These are phyloP conservation scores for Apiospora kogelbergensis DNA, from an alignment of 2,329 filamentous ascomycete genomes.

Conservation along the genomic window DNA sequence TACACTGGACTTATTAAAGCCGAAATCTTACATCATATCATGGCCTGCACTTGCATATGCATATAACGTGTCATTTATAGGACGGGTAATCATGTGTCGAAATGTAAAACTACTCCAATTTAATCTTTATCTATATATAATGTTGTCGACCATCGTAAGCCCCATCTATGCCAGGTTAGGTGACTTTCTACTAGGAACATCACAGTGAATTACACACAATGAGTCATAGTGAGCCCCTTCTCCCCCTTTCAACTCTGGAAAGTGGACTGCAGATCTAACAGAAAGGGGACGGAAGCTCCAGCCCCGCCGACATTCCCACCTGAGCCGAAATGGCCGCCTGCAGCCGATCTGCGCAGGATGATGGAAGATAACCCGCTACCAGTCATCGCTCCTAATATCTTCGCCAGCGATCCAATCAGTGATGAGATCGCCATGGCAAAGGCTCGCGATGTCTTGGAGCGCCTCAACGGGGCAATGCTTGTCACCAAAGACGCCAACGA, in stretches of 20 bases:
- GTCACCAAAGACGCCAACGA: conserved; percentile 18
- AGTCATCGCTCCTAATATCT: conserved; percentile 12
- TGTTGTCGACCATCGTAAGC: no score
- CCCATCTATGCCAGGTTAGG: neutral
- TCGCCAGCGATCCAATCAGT: conserved; percentile 10
- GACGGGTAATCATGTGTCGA: no score
- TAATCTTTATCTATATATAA: no score
- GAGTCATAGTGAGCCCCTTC: neutral
- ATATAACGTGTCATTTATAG: no score
- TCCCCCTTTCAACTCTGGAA: neutral
- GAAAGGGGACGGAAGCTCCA: neutral
- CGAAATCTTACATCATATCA: no score
- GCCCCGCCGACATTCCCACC: neutral
- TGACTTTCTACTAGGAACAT: neutral
- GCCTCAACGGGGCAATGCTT: conserved; percentile 23
- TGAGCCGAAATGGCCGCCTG: conserved; percentile 12
- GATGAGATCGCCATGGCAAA: conserved; percentile 13
- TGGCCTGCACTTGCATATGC: no score
- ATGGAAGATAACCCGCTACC: conserved; percentile 28
- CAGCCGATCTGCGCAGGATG: conserved; percentile 24
- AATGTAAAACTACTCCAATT: no score
- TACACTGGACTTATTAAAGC: no score
- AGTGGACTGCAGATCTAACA: neutral
- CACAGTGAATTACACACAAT: neutral
- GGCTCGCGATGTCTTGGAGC: conserved; percentile 16